A percentile compares a stretch with the other conserved stretches of the same genome.
phyloP scores from a whole-genome alignment of 106 monocot genomes.

The Acanthochlamys bracteata region DNA sequence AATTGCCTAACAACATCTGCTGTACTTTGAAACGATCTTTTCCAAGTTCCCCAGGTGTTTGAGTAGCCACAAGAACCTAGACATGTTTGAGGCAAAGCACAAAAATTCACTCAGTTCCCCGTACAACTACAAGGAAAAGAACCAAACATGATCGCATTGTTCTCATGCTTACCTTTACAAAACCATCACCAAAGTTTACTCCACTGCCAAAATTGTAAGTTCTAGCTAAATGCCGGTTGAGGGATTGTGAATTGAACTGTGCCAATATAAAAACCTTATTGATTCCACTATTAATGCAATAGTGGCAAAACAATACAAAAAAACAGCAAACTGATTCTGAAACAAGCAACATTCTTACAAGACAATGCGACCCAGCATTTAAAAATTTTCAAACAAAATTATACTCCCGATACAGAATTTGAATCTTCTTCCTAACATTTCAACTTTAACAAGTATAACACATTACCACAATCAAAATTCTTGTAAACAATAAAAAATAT shows the following conservation, averaged over 20 bases:
- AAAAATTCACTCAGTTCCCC: neutral
- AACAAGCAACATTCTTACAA: no score
- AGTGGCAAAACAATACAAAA: no score
- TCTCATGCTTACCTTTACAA: slow-evolving; percentile 41
- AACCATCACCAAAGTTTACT: slow-evolving; percentile 55
- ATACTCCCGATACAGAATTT: no score
- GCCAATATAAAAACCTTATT: slow-evolving; percentile 67
- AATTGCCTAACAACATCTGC: slow-evolving; percentile 94
- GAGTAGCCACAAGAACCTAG: slow-evolving; percentile 74
- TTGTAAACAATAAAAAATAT: no score
- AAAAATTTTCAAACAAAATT: no score
- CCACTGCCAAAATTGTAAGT: slow-evolving; percentile 67
- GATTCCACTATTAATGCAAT: slow-evolving; percentile 72
- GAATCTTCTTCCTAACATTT: no score
- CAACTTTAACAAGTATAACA: no score
- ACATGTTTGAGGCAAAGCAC: neutral
- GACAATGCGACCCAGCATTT: no score
- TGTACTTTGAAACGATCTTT: slow-evolving; percentile 86
- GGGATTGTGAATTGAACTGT: slow-evolving; percentile 73
- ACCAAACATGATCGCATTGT: neutral
- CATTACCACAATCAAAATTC: no score
- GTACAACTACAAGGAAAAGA: neutral
- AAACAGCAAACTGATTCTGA: no score
- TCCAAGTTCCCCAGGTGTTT: slow-evolving; percentile 67
- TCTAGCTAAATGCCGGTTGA: slow-evolving; percentile 63